Conservation (phyloP, 2,329 filamentous ascomycete species). For the Bisporella sp. region DNA sequence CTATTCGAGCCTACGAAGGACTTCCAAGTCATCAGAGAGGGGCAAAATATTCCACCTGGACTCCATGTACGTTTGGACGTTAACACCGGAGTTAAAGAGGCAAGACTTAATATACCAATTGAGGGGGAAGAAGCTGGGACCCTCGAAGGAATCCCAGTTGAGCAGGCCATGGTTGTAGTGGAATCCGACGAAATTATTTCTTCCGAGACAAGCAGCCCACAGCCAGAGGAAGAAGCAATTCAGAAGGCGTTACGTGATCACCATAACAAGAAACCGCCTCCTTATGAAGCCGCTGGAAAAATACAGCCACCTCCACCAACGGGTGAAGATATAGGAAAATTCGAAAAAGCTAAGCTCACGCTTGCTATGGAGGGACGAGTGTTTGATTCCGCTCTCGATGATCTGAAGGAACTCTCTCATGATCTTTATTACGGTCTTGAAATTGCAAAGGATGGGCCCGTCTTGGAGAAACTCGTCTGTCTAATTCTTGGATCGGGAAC, state of each 20-base stretch:
- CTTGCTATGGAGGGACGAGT: conserved; percentile 36
- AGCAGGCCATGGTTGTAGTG: conserved; percentile 34
- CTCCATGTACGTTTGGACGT: conserved; percentile 62
- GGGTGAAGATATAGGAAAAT: conserved; percentile 35
- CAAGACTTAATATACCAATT: conserved; percentile 54
- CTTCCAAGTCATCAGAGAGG: conserved; percentile 55
- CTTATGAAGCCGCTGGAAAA: conserved; percentile 49
- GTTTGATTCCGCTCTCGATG: conserved; percentile 36
- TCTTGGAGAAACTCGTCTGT: conserved; percentile 49
- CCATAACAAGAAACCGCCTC: conserved; percentile 44
- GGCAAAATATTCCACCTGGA: conserved; percentile 58
- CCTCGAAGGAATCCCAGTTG: conserved; percentile 41
- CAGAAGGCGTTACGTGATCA: conserved; percentile 19
- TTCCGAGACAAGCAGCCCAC: not conserved
- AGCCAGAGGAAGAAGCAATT: conserved; percentile 19
- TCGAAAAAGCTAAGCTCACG: conserved; percentile 40
- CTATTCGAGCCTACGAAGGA: conserved; percentile 57
- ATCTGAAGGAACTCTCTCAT: conserved; percentile 57
- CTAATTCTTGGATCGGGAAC: conserved; percentile 33
- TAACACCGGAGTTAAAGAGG: conserved; percentile 55
- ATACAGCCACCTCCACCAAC: conserved; percentile 42
- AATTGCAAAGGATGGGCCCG: conserved; percentile 48
- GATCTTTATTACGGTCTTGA: conserved; percentile 65
- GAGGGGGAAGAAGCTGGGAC: conserved; percentile 44
- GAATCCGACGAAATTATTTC: not conserved